Conservation (phyloP, 1,284 basidiomycete genomes). For the Rhodotorula sp. region DNA sequence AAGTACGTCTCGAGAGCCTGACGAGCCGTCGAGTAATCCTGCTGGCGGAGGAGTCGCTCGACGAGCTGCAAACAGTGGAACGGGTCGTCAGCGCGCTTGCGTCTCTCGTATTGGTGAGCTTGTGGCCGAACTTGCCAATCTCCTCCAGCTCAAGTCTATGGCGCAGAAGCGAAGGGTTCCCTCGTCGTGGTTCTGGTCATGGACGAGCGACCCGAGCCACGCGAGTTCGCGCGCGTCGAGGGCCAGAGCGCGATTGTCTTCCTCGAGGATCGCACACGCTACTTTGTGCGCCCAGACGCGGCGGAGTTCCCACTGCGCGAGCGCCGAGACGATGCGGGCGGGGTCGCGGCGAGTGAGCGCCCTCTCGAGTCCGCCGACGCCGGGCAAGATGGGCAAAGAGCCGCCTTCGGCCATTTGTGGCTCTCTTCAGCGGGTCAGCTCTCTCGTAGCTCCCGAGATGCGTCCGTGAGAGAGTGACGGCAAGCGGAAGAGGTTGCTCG, state of each 20-base stretch:
- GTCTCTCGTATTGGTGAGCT: neutral
- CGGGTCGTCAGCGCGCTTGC: neutral
- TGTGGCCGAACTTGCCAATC: neutral
- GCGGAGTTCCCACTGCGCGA: neutral
- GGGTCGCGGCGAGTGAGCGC: neutral
- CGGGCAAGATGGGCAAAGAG: neutral
- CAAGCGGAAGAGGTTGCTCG: neutral
- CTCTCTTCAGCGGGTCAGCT: too few species aligned
- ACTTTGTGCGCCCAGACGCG: neutral
- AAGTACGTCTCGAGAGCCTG: slow-evolving; percentile 1
- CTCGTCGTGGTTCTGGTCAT: neutral
- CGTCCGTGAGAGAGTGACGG: too few species aligned
- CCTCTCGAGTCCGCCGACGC: neutral
- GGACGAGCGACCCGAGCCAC: neutral
- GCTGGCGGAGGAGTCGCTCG: neutral
- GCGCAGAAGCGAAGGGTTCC: slow-evolving; percentile 5
- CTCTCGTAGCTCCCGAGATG: too few species aligned
- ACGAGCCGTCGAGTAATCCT: neutral
- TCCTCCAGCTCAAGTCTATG: slow-evolving; percentile 19
- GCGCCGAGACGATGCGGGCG: neutral
- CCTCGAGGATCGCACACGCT: neutral
- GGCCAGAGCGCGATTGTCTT: neutral
- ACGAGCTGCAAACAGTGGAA: neutral
- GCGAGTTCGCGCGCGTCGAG: neutral
- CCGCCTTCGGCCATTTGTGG: neutral